Evolutionary conservation across 257 asterid species (phyloP).

Genomic region (Scutellaria baicalensis): DNA sequence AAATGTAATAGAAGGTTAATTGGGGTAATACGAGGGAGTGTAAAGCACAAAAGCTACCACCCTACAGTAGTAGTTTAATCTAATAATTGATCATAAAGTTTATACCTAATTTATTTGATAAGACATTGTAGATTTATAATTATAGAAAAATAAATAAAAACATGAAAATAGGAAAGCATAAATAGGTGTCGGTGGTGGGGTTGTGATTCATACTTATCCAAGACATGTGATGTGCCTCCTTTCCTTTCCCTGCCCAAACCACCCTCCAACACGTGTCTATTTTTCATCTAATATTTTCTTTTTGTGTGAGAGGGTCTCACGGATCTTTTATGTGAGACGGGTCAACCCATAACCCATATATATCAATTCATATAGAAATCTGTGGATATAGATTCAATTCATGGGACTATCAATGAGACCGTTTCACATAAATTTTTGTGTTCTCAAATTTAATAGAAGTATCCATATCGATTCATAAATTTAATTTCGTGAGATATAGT

Average conservation of each 20-base stretch:
- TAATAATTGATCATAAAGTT: not conserved
- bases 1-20: not conserved
- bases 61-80: not conserved
- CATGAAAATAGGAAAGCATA: not conserved
- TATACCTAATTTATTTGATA: not conserved
- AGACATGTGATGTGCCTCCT: conserved; percentile 6
- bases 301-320: no score
- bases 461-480: no score
- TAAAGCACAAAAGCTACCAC: no score
- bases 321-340: no score
- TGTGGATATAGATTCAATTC: no score
- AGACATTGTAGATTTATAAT: not conserved
- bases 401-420: no score
- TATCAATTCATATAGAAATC: no score
- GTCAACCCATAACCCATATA: no score
- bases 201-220: not conserved
- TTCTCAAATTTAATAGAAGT: no score
- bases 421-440: no score
- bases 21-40: not conserved
- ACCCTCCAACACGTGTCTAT: not conserved
- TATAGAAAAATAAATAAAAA: not conserved
- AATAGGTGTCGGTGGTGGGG: conserved; percentile 6
- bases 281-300: no score
- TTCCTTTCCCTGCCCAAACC: not conserved
- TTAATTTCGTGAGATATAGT: no score